Percentiles rank a stretch among this genome's conserved stretches.
Evolutionary conservation across 2,329 filamentous ascomycete species (phyloP).

Genomic region (Zelopaecilomyces penicillatus): DNA sequence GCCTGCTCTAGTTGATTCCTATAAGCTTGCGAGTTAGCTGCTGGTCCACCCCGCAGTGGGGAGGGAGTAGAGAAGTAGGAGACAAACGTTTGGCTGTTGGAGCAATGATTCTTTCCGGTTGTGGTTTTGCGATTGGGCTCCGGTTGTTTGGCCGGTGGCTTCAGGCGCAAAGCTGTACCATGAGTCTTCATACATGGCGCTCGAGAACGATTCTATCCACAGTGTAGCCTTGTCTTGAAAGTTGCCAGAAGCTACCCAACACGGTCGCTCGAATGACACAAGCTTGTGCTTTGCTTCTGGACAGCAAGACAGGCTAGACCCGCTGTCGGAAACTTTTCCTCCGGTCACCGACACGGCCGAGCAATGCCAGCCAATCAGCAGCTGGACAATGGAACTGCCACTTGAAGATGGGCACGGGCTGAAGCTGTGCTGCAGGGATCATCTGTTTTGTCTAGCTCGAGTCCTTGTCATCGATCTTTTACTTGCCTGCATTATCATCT

Average conservation of each 20-base stretch:
- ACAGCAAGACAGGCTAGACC: too few relatives aligned
- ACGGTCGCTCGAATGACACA: not conserved
- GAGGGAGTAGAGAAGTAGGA: slow-evolving; percentile 7
- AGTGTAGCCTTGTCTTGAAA: slow-evolving; percentile 2
- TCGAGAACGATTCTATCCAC: slow-evolving; percentile 2
- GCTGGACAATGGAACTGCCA: too few relatives aligned
- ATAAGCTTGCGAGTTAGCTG: slow-evolving; percentile 16
- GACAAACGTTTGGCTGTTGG: slow-evolving; percentile 53
- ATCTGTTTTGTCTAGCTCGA: not conserved
- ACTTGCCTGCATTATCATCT: slow-evolving; percentile 5
- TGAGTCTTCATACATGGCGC: slow-evolving; percentile 69
- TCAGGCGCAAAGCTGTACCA: slow-evolving; percentile 74
- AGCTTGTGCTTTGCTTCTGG: slow-evolving; percentile 7
- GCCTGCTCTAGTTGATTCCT: slow-evolving; percentile 47
- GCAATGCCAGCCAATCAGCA: too few relatives aligned
- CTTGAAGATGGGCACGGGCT: not conserved
- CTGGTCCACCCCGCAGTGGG: slow-evolving; percentile 5
- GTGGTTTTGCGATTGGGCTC: slow-evolving; percentile 42
- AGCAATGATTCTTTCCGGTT: slow-evolving; percentile 62
- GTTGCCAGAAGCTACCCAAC: not conserved
- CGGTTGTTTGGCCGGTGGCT: slow-evolving; percentile 40
- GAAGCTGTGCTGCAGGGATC: slow-evolving; percentile 3
- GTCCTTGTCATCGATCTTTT: not conserved
- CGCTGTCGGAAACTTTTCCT: slow-evolving; percentile 18
- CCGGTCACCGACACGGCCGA: slow-evolving; percentile 18